Evolutionary conservation across 352 stramenopile species (phyloP).

Genomic region (Phytopythium sindhum): DNA sequence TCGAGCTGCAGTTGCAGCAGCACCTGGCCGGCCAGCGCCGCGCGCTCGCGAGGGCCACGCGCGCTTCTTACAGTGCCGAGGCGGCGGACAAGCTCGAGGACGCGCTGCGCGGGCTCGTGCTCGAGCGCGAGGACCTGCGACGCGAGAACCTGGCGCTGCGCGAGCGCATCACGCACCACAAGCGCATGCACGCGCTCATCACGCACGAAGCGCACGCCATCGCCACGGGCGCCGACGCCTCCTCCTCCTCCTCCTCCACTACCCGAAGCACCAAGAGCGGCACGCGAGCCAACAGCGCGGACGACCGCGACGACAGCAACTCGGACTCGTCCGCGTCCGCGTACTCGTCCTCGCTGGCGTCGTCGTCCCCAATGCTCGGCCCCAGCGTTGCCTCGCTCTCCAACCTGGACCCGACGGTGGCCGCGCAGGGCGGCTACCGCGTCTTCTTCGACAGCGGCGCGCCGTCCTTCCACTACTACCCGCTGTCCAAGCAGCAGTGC

Average conservation of each 20-base stretch:
- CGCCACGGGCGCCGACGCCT: not conserved
- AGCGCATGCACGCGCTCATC: slow-evolving; percentile 17
- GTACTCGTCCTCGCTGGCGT: slow-evolving; percentile 18
- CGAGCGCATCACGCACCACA: slow-evolving; percentile 21
- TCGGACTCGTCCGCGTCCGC: slow-evolving; percentile 17
- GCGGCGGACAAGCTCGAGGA: slow-evolving; percentile 11
- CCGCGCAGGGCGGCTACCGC: slow-evolving; percentile 14
- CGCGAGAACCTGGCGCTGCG: slow-evolving; percentile 33
- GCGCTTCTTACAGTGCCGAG: not conserved
- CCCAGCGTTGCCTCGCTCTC: slow-evolving; percentile 6
- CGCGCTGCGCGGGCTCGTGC: slow-evolving; percentile 23
- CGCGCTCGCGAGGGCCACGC: slow-evolving; percentile 16
- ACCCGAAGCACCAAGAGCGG: not conserved
- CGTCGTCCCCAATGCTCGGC: slow-evolving; percentile 15
- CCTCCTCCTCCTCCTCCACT: too few species aligned
- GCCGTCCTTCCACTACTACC: slow-evolving; percentile 35
- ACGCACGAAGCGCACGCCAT: slow-evolving; percentile 2
- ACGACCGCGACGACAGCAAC: slow-evolving; percentile 17
- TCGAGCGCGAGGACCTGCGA: slow-evolving; percentile 34
- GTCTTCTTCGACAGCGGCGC: slow-evolving; percentile 26
- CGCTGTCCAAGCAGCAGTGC: slow-evolving; percentile 24
- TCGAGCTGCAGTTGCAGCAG: slow-evolving; percentile 32
- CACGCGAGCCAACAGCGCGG: not conserved
- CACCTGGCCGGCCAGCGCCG: slow-evolving; percentile 33
- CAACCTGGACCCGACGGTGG: slow-evolving; percentile 9